phyloP scores from a whole-genome alignment of 345 rosid species.

The Eucalyptus coolabah region DNA sequence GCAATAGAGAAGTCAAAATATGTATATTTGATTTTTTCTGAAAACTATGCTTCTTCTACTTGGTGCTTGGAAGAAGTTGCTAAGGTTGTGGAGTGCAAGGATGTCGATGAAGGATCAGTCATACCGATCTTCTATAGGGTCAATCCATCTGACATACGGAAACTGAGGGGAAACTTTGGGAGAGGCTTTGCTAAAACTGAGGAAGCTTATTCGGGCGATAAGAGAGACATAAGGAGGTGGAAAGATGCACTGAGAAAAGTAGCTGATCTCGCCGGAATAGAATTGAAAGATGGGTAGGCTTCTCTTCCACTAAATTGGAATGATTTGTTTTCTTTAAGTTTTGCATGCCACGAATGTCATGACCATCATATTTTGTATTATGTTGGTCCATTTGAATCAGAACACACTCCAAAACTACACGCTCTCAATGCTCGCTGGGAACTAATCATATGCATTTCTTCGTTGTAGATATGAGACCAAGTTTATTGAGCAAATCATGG shows the following conservation, averaged over 20 bases:
- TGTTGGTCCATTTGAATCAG: neutral
- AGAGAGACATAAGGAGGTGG: neutral
- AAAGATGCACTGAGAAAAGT: neutral
- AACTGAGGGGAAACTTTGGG: neutral
- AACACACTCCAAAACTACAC: accelerated
- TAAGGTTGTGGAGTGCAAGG: neutral
- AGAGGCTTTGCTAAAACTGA: neutral
- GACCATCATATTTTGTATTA: accelerated
- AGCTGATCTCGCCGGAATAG: neutral
- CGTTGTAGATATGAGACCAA: neutral
- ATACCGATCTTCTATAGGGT: neutral
- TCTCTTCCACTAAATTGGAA: neutral
- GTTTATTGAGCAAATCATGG: neutral
- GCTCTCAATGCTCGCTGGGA: neutral
- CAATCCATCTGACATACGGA: neutral
- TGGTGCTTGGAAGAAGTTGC: constrained; percentile 5
- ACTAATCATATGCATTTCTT: neutral
- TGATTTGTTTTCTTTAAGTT: neutral
- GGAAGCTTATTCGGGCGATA: neutral
- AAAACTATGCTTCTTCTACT: neutral
- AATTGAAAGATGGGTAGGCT: neutral
- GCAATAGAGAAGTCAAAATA: neutral
- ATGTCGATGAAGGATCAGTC: neutral
- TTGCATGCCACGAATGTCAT: neutral
- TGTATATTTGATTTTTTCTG: neutral